A percentile compares a stretch with the other conserved stretches of the same genome.
phyloP scores from a whole-genome alignment of 805 yeast species.

The Wickerhamiella domercqiae region DNA sequence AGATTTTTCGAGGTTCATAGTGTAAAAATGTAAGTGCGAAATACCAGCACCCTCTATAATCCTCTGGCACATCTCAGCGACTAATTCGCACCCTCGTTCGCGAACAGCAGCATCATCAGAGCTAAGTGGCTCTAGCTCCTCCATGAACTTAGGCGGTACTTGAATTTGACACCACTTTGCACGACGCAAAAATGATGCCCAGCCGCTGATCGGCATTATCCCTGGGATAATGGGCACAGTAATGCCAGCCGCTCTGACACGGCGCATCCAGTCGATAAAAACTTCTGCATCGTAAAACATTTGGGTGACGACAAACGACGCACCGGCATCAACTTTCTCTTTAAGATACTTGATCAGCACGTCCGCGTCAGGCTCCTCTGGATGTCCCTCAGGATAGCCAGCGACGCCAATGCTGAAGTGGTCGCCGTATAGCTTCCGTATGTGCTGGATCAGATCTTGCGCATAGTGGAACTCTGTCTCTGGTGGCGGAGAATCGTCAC shows the following conservation, averaged over 20 bases:
- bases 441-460: conserved; percentile 66
- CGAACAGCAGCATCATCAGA: conserved; percentile 85
- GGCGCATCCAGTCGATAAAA: conserved; percentile 68
- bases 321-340: conserved; percentile 88
- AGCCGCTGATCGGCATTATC: conserved; percentile 96
- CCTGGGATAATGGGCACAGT: conserved; percentile 88
- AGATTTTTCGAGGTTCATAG: conserved; percentile 92
- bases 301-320: conserved; percentile 85
- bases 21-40: conserved; percentile 84
- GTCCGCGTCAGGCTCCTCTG: conserved; percentile 55
- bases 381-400: conserved; percentile 95
- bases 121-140: conserved; percentile 60
- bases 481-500: conserved; percentile 27
- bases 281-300: conserved; percentile 90
- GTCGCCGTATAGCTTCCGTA: conserved; percentile 62
- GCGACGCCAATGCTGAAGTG: conserved; percentile 94
- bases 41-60: conserved; percentile 49
- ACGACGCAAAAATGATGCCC: conserved; percentile 81
- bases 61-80: conserved; percentile 67
- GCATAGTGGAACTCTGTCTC: conserved; percentile 55
- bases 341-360: conserved; percentile 48
- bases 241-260: conserved; percentile 56
- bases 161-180: conserved; percentile 85
- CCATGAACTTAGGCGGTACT: conserved; percentile 60
- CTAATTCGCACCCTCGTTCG: conserved; percentile 66